Evolutionary conservation across 78 protist genomes (phyloP).

Genomic region (Bodo saltans): DNA sequence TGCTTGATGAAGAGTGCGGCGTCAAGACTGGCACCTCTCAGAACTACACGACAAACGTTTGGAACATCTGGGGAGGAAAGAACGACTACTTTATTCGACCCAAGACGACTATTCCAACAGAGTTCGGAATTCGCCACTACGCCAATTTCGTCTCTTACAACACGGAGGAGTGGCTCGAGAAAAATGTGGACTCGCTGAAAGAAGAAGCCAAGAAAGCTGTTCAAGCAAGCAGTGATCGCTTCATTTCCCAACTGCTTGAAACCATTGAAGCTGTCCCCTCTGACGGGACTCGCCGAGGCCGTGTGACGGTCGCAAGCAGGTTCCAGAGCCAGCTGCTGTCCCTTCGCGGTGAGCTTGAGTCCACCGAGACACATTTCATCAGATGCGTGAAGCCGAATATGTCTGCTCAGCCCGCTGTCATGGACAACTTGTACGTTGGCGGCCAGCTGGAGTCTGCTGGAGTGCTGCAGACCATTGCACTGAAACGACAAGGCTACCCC

Average conservation of each 20-base stretch:
- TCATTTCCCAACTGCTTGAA: background rate
- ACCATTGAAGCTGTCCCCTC: background rate
- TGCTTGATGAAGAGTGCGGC: constrained; percentile 78
- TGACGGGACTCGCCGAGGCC: background rate
- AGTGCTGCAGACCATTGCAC: constrained; percentile 35
- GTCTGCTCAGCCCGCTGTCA: constrained; percentile 1
- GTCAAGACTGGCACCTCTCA: constrained; percentile 62
- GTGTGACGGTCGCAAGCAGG: constrained; percentile 14
- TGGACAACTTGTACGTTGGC: constrained; percentile 21
- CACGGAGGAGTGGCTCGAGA: constrained; percentile 64
- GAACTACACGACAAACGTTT: constrained; percentile 37
- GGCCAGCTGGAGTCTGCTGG: constrained; percentile 37
- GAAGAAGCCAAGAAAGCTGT: background rate
- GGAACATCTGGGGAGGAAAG: background rate
- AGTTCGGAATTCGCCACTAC: constrained; percentile 43
- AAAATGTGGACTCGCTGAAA: constrained; percentile 33
- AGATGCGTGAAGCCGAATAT: constrained; percentile 43
- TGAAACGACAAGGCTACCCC: constrained; percentile 43
- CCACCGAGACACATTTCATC: constrained; percentile 40
- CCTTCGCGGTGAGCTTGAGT: constrained; percentile 16
- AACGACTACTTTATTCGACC: constrained; percentile 22
- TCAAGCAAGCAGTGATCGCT: background rate
- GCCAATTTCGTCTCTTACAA: constrained; percentile 61
- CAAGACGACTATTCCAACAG: constrained; percentile 23
- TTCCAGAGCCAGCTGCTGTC: constrained; percentile 31